These are phyloP conservation scores for Pestalotiopsis sp. DNA, from an alignment of 2,329 filamentous ascomycete genomes.

Conservation along the genomic window DNA sequence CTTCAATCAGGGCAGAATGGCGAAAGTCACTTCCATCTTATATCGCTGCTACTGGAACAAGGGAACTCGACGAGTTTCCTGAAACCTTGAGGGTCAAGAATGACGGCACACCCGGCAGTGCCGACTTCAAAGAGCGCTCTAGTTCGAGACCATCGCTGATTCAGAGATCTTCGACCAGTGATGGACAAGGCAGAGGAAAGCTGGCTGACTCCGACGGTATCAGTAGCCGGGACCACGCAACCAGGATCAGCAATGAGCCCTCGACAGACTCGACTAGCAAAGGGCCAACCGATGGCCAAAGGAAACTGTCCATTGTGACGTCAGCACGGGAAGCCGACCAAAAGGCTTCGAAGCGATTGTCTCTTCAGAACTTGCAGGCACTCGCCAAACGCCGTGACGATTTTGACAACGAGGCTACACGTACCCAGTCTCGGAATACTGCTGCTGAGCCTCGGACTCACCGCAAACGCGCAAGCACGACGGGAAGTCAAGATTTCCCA, in stretches of 20 bases:
- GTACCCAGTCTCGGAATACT: conserved; percentile 15
- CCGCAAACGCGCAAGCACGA: neutral
- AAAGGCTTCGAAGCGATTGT: conserved; percentile 19
- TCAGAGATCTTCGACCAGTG: neutral
- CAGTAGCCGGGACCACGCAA: neutral
- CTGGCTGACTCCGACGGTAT: neutral
- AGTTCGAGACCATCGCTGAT: neutral
- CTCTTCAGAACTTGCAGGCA: conserved; percentile 19
- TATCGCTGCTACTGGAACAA: conserved; percentile 10
- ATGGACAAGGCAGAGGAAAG: neutral
- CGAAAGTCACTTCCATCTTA: conserved; percentile 28
- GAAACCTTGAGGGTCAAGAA: conserved; percentile 16
- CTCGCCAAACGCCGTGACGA: conserved; percentile 12
- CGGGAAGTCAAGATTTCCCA: neutral
- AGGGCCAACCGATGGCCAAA: conserved; percentile 6
- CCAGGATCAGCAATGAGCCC: no score
- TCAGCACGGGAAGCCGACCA: conserved; percentile 16
- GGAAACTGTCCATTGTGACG: conserved; percentile 19
- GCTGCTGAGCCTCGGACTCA: neutral
- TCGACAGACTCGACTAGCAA: neutral
- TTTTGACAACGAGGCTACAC: conserved; percentile 15
- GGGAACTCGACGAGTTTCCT: conserved; percentile 19
- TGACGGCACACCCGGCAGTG: neutral
- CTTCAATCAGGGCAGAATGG: conserved; percentile 9
- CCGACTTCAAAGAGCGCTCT: neutral